Conservation (phyloP, 495 filamentous ascomycete species). For the Penicillium pulvis region DNA sequence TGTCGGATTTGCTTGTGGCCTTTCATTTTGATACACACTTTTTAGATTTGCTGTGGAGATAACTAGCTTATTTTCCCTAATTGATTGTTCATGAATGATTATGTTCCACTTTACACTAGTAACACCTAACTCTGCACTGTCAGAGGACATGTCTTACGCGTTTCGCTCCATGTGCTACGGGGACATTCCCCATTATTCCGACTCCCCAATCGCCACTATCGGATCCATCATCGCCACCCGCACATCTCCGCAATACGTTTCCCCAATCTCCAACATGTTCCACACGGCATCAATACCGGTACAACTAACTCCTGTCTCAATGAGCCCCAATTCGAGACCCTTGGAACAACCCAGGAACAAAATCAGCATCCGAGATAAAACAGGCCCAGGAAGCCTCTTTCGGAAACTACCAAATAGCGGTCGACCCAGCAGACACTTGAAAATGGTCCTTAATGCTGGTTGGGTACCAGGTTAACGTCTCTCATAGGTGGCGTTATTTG, state of each 20-base stretch:
- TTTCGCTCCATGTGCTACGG: neutral
- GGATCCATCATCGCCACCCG: neutral
- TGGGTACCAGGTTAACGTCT: constrained; percentile 1
- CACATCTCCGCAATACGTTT: neutral
- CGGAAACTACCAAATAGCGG: neutral
- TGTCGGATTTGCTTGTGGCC: constrained; percentile 17
- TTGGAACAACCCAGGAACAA: neutral
- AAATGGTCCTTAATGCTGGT: constrained; percentile 1
- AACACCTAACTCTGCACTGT: neutral
- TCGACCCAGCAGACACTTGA: neutral
- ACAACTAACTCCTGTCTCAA: neutral
- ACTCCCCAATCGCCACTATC: constrained; percentile 3
- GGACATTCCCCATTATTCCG: neutral
- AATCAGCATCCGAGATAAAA: neutral
- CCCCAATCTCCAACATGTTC: neutral
- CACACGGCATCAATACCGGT: neutral
- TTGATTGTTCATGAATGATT: constrained; percentile 4
- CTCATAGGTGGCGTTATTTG: constrained; percentile 2
- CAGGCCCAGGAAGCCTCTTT: neutral
- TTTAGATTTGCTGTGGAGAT: constrained; percentile 4
- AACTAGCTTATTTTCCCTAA: constrained; percentile 4
- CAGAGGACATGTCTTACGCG: neutral
- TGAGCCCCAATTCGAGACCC: neutral
- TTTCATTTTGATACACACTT: constrained; percentile 12
- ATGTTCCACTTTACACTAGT: neutral